Base-by-base conservation (phyloP, 495 filamentous ascomycete species). In the Tuber magnatum region DNA sequence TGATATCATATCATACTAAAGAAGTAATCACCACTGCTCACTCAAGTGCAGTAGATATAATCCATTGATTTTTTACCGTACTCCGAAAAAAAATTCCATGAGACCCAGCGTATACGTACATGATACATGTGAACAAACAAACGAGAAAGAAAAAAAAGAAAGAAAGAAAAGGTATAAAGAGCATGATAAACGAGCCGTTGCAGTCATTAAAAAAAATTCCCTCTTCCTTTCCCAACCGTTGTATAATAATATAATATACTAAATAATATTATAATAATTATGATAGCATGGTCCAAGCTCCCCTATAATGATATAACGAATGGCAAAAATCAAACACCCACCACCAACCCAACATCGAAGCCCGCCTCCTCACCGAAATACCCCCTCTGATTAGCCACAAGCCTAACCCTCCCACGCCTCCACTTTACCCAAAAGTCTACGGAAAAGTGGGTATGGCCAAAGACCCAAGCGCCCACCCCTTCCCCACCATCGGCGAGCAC, bases 361-460 rank as follows among this genome's bases (percentile, higher is more conserved):
- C 72, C 73, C 10, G n/a, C 68, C 43, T 65, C 75, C 28, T 79
- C 77, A 10, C 68, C 70, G 39, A 61, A 77, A 82, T 87, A 88
- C 4, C 87, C 88, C 41, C 87, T 82, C 77, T 90, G 88, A 78
- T 90, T 90, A 20, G 82, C 84, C 75, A 89, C 82, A 69, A 88
- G 78, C 71, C 76, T 82, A 16, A 88, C 80, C 1, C 84, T 82
- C 0, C 79, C 69, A 8, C 75, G 68, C 40, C 83, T 78, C 44
- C 71, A 83, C 56, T 65, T 65, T 3, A 65, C 56, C 56, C 56
- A 65, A 65, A 86, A 86, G 39, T 86, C 84, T 0, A 84, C 85
- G 4, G 83, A 84, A 41, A 85, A 86, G 73, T 88, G 87, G 3
- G 87, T 89, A 68, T 88, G 85, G 3, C 88, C 89, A 83, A 87